phyloP scores from a whole-genome alignment of 2,329 filamentous ascomycete species.

The Aspergillus sp. region DNA sequence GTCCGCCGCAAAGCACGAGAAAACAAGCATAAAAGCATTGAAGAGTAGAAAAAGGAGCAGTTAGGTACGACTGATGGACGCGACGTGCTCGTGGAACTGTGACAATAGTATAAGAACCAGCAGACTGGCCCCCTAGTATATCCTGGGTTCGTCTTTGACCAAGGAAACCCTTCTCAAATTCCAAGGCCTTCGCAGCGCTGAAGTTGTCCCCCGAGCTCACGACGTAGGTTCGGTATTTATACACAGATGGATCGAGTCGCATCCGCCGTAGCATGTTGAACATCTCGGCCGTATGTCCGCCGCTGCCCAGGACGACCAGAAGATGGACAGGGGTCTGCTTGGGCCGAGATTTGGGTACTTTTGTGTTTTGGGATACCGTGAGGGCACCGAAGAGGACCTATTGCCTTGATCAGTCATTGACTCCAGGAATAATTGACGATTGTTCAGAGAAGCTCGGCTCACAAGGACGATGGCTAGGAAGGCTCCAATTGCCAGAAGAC shows the following conservation, averaged over 20 bases:
- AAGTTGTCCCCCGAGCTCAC: constrained; percentile 68
- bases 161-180: constrained; percentile 50
- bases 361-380: constrained; percentile 21
- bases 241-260: constrained; percentile 40
- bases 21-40: constrained; percentile 58
- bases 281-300: constrained; percentile 94
- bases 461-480: not conserved
- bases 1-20: constrained; percentile 42
- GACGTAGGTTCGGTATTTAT: constrained; percentile 67
- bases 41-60: constrained; percentile 62
- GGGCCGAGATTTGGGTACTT: constrained; percentile 22
- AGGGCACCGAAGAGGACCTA: constrained; percentile 21
- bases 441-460: not conserved
- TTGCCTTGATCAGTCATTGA: constrained; percentile 6
- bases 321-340: constrained; percentile 47
- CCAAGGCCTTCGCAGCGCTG: constrained; percentile 54
- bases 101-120: constrained; percentile 51
- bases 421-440: not conserved
- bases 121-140: constrained; percentile 4
- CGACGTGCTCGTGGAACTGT: constrained; percentile 66
- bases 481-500: not conserved
- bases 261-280: constrained; percentile 66
- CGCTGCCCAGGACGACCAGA: constrained; percentile 79
- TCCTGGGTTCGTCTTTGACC: not conserved
- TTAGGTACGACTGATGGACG: constrained; percentile 72